phyloP scores from a whole-genome alignment of 176 grass and related monocot genomes.

The Musa acuminata region DNA sequence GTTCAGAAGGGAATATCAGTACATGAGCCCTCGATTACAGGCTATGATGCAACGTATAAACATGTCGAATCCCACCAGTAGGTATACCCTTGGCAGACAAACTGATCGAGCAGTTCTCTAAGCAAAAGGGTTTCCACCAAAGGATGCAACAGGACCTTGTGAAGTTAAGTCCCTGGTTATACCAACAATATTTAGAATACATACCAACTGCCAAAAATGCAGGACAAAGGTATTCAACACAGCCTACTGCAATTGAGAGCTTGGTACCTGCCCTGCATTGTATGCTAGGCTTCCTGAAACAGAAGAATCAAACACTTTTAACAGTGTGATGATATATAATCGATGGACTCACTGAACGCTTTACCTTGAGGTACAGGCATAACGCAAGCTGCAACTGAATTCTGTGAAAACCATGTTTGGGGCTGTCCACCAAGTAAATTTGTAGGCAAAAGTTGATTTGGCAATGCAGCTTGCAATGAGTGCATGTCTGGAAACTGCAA shows the following conservation, averaged over 20 bases:
- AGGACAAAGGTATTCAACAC: constrained; percentile 8
- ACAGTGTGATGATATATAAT: not conserved
- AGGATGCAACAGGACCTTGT: constrained; percentile 21
- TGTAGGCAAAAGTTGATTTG: constrained; percentile 29
- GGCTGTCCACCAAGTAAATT: constrained; percentile 40
- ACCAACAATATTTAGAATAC: not conserved
- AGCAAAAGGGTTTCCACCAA: constrained; percentile 71
- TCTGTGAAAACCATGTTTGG: constrained; percentile 51
- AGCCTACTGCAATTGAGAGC: constrained; percentile 49
- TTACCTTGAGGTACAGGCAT: constrained; percentile 43
- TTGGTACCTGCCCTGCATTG: constrained; percentile 27
- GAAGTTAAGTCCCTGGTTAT: constrained; percentile 47
- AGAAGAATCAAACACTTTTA: not conserved
- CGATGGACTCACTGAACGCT: constrained; percentile 9
- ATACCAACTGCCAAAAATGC: constrained; percentile 5
- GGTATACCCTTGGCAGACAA: not conserved
- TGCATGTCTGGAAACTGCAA: constrained; percentile 57
- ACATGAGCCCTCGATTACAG: not conserved
- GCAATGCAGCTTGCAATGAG: constrained; percentile 39
- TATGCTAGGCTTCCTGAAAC: constrained; percentile 44
- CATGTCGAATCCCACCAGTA: not conserved
- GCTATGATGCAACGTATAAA: not conserved
- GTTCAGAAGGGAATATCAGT: not conserved
- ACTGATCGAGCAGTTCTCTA: constrained; percentile 18
- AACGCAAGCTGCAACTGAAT: constrained; percentile 23